Evolutionary conservation across 2,329 filamentous ascomycete species (phyloP).

Genomic region (Diaporthe citriasiana): DNA sequence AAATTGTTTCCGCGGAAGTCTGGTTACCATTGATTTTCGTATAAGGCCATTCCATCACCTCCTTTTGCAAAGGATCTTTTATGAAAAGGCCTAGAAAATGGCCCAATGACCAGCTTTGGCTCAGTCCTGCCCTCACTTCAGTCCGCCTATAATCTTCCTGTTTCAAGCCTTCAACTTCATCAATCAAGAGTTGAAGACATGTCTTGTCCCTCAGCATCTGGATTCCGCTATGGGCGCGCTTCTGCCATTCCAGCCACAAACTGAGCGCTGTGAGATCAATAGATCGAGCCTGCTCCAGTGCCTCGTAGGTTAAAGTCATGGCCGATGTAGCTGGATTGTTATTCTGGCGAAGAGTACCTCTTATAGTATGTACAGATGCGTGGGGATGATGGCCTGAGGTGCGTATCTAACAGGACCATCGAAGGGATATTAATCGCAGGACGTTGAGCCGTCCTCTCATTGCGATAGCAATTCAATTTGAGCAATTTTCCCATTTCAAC

Average conservation of each 20-base stretch:
- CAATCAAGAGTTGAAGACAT: background rate
- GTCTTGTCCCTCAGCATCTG: background rate
- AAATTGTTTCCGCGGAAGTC: too few species aligned
- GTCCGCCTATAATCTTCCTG: background rate
- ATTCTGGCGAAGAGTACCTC: background rate
- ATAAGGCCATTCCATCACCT: background rate
- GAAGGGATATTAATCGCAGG: background rate
- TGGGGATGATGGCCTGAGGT: rapidly evolving
- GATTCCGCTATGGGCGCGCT: background rate
- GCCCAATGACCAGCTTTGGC: background rate
- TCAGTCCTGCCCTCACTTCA: background rate
- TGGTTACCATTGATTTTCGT: background rate
- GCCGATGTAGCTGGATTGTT: background rate
- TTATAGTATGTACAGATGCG: background rate
- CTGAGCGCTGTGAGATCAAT: background rate
- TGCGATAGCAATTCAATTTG: background rate
- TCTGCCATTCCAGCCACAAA: background rate
- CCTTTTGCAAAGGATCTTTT: background rate
- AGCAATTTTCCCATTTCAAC: background rate
- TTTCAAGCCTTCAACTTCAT: rapidly evolving
- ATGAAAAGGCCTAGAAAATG: background rate
- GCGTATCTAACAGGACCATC: too few species aligned
- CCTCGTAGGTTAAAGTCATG: background rate
- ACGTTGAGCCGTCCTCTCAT: too few species aligned
- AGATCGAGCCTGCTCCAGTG: background rate